These are phyloP conservation scores for Didymella segeticola DNA, from an alignment of 2,329 filamentous ascomycete genomes.

Conservation along the genomic window DNA sequence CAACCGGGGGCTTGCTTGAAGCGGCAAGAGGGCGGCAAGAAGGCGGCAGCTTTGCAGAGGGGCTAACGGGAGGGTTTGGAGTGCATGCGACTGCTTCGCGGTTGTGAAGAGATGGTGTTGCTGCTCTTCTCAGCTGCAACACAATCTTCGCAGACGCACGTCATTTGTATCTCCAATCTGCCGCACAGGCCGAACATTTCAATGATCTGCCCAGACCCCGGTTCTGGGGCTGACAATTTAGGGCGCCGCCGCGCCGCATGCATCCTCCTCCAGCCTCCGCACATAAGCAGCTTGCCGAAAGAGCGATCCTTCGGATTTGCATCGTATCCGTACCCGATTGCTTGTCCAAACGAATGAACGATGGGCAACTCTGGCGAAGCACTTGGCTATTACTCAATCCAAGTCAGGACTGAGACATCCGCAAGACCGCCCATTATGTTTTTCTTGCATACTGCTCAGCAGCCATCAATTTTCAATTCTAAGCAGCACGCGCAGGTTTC, in stretches of 20 bases:
- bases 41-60: no score
- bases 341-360: not conserved
- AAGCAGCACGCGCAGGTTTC: not conserved
- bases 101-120: not conserved
- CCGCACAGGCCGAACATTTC: conserved; percentile 8
- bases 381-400: not conserved
- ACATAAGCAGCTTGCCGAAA: not conserved
- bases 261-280: conserved; percentile 4
- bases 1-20: not conserved
- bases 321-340: conserved; percentile 1
- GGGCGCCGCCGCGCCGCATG: not conserved
- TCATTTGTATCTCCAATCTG: conserved; percentile 6
- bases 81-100: not conserved
- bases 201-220: conserved; percentile 11
- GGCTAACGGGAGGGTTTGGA: not conserved
- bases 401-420: not conserved
- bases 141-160: conserved; percentile 2
- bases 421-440: no score
- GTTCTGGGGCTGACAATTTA: not conserved
- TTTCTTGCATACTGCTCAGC: not conserved
- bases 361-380: not conserved
- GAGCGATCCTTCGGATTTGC: not conserved
- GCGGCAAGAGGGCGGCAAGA: not conserved
- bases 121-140: not conserved
- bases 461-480: not conserved